These are phyloP conservation scores for Chenopodium berlandieri DNA, from an alignment of 148 eudicot species.

Conservation along the genomic window DNA sequence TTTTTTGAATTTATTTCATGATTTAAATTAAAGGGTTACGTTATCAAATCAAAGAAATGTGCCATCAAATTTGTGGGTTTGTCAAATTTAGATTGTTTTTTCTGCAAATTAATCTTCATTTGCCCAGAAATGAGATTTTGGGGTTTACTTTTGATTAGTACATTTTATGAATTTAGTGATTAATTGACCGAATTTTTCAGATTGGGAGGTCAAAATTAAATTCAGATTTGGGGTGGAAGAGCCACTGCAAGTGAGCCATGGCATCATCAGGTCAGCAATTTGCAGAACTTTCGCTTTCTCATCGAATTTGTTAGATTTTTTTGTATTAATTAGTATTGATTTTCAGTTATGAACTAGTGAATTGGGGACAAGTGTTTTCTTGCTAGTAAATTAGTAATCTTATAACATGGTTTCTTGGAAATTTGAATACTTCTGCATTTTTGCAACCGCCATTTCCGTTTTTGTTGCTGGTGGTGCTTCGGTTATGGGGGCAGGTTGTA, in stretches of 20 bases:
- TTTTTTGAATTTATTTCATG: too few species aligned
- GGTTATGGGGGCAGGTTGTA: neutral
- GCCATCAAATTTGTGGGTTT: neutral
- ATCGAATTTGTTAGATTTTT: neutral
- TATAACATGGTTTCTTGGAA: neutral
- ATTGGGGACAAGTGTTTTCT: neutral
- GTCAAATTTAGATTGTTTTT: too few species aligned
- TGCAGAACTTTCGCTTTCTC: neutral
- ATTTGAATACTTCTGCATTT: neutral
- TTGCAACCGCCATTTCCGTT: too few species aligned
- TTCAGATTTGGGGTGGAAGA: neutral
- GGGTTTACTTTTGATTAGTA: neutral
- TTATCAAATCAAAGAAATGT: neutral
- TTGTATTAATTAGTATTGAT: too few species aligned
- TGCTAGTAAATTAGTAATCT: neutral
- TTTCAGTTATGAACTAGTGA: neutral
- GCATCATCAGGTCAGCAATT: conserved; percentile 22
- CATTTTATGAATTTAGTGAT: neutral
- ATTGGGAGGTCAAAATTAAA: neutral
- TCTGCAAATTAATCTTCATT: neutral
- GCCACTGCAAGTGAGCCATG: conserved; percentile 13
- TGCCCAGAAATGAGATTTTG: neutral
- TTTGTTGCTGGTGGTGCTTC: neutral
- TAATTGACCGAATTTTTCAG: neutral
- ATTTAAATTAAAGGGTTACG: too few species aligned